These are phyloP conservation scores for Saccharomyces hybrid DNA, from an alignment of 1,139 yeast genomes.

Conservation along the genomic window DNA sequence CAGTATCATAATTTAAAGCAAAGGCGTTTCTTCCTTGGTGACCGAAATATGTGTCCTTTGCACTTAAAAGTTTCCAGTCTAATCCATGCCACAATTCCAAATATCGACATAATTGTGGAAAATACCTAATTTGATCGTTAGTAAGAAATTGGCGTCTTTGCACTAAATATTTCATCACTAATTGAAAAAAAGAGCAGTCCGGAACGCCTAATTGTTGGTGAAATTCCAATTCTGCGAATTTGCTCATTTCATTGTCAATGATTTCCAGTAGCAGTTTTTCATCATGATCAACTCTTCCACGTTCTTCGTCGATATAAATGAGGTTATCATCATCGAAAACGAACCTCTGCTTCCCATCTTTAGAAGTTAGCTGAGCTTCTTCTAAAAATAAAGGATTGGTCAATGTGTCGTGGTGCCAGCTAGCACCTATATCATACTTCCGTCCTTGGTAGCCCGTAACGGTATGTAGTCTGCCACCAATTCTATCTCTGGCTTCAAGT, in stretches of 20 bases:
- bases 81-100: constrained; percentile 76
- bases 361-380: constrained; percentile 31
- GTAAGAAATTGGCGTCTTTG: constrained; percentile 44
- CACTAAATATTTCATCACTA: constrained; percentile 41
- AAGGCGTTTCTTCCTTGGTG: constrained; percentile 70
- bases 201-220: constrained; percentile 42
- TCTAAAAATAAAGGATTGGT: constrained; percentile 59
- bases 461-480: constrained; percentile 53
- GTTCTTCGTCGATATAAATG: constrained; percentile 30
- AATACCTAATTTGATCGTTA: constrained; percentile 43
- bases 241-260: constrained; percentile 42
- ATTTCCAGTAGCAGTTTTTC: not conserved
- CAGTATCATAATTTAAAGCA: constrained; percentile 46
- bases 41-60: constrained; percentile 56
- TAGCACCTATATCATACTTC: constrained; percentile 70
- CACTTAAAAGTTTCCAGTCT: constrained; percentile 57
- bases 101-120: constrained; percentile 47
- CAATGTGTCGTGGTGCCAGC: constrained; percentile 83
- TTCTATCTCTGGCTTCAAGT: constrained; percentile 49
- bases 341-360: constrained; percentile 21
- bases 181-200: constrained; percentile 47
- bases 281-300: constrained; percentile 29
- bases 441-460: constrained; percentile 30
- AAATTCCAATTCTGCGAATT: constrained; percentile 49
- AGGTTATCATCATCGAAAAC: constrained; percentile 42